A percentile compares a stretch with the other conserved stretches of the same genome.
Evolutionary conservation across 2,329 filamentous ascomycete species (phyloP).

Genomic region (Graphilbum ipis-grandicollis): DNA sequence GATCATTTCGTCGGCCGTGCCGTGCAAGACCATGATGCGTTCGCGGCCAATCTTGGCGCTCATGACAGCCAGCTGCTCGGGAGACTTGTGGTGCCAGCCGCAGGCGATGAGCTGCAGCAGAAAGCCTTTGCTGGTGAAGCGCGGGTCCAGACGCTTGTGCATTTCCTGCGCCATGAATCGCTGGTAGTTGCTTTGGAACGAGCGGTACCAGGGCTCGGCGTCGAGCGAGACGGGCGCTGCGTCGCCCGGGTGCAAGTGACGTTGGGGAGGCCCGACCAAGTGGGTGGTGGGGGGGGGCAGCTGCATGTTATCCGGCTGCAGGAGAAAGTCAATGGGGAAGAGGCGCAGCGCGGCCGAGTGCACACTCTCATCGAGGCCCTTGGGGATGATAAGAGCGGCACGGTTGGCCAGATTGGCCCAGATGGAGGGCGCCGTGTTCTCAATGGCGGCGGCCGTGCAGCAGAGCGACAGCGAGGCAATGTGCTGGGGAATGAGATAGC

Average conservation of each 20-base stretch:
- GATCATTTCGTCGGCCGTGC: slow-evolving; percentile 63
- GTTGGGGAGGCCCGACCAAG: slow-evolving; percentile 7
- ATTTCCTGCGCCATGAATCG: slow-evolving; percentile 69
- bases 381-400: slow-evolving; percentile 46
- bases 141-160: slow-evolving; percentile 45
- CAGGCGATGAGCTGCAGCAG: slow-evolving; percentile 63
- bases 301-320: slow-evolving; percentile 36
- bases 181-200: slow-evolving; percentile 61
- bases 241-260: background rate
- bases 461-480: slow-evolving; percentile 40
- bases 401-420: slow-evolving; percentile 43
- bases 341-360: slow-evolving; percentile 45
- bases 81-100: slow-evolving; percentile 61
- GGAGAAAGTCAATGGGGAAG: slow-evolving; percentile 49
- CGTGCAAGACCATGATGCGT: slow-evolving; percentile 63
- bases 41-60: slow-evolving; percentile 53
- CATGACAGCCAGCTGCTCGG: slow-evolving; percentile 46
- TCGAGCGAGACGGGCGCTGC: slow-evolving; percentile 1
- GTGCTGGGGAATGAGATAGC: slow-evolving; percentile 30
- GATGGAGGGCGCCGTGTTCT: slow-evolving; percentile 42
- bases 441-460: slow-evolving; percentile 42
- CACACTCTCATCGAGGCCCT: slow-evolving; percentile 49
- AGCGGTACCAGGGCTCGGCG: slow-evolving; percentile 6
- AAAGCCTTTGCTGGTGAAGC: slow-evolving; percentile 51
- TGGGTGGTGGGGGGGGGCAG: slow-evolving; percentile 19